Percentiles rank a stretch among this genome's conserved stretches.
Evolutionary conservation across 1,139 yeast genomes (phyloP).

Genomic region (Suhomyces guaymorum): DNA sequence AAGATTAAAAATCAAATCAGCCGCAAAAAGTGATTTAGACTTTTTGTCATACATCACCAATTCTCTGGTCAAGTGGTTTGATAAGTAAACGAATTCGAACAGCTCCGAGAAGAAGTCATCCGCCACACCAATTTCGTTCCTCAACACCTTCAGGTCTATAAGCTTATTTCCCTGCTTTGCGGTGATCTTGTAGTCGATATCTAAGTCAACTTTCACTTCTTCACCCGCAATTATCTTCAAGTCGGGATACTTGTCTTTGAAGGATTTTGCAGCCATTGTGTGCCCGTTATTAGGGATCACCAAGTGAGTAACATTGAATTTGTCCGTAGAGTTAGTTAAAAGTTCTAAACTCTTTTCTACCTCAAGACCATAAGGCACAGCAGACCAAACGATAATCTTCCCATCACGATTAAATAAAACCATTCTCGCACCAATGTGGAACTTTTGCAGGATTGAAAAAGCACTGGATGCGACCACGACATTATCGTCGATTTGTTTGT

Average conservation of each 20-base stretch:
- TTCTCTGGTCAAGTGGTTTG: conserved; percentile 24
- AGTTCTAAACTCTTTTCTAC: conserved; percentile 42
- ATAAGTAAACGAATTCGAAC: conserved; percentile 29
- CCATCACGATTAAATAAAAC: conserved; percentile 46
- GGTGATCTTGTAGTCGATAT: conserved; percentile 37
- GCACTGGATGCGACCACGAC: conserved; percentile 52
- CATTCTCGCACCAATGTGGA: conserved; percentile 65
- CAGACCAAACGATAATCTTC: conserved; percentile 56
- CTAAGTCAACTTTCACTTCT: conserved; percentile 23
- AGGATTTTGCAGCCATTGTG: conserved; percentile 56
- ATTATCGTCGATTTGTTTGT: conserved; percentile 47
- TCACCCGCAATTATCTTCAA: conserved; percentile 53
- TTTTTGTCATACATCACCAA: conserved; percentile 24
- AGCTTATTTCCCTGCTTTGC: conserved; percentile 29
- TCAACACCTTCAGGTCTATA: conserved; percentile 23
- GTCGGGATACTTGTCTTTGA: conserved; percentile 50
- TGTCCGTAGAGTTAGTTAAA: conserved; percentile 27
- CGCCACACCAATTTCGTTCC: conserved; percentile 23
- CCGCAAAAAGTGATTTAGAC: conserved; percentile 24
- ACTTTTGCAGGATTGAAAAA: conserved; percentile 39
- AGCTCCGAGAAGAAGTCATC: conserved; percentile 21
- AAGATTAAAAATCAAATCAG: conserved; percentile 28
- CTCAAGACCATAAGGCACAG: conserved; percentile 58
- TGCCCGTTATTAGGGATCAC: conserved; percentile 58
- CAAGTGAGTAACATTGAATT: conserved; percentile 41